Base-by-base conservation (phyloP, 2,329 filamentous ascomycete genomes). In the Calonectria crousiana region DNA sequence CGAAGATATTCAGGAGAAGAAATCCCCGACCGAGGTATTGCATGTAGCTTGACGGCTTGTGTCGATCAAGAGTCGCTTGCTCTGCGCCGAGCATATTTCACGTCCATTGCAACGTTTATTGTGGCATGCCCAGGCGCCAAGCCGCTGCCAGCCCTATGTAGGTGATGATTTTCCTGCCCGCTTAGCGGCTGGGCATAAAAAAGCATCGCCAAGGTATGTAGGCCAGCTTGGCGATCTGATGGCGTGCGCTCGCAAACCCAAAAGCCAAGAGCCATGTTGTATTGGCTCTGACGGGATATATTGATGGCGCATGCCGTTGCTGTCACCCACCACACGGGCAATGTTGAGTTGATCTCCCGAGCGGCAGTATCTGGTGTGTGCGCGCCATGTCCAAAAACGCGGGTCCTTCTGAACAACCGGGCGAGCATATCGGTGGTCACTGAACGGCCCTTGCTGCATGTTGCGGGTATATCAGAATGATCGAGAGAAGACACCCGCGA, bases 201-300 rank as follows among this genome's bases (percentile, higher is more conserved):
- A n/a, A 32, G 23, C 60, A 65, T 65, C 60, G 60, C 60, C 60
- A 49, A 65, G 60, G 60, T 41, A 38, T 23, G 34, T 23, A 18
- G 34, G 32, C 56, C 56, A 65, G 41, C 60, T 65, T 65, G 60
- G 60, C 60, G 26, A 49, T 47, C 26, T 49, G 26, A 65, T 65
- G 60, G 41, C 60, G 56, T 62, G 56, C 60, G 60, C 26, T 65
- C 26, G 26, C 26, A 32, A 53, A 38, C 34, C 56, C 56, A 41
- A n/a, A 41, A 41, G 23, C 20, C 56, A 16, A 62, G 32, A 28
- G 26, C 36, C 10, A 18, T 18, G 26, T 28, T 16, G 56, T 28
- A 36, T 62, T 41, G 56, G 23, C n/a, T 26, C 4, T 32, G 28
- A 18, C 1, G 28, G 6, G 18, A 65, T 62, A 38, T 47, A 47